Conservation (phyloP, 257 asterid species). For the Nicotiana otophora region DNA sequence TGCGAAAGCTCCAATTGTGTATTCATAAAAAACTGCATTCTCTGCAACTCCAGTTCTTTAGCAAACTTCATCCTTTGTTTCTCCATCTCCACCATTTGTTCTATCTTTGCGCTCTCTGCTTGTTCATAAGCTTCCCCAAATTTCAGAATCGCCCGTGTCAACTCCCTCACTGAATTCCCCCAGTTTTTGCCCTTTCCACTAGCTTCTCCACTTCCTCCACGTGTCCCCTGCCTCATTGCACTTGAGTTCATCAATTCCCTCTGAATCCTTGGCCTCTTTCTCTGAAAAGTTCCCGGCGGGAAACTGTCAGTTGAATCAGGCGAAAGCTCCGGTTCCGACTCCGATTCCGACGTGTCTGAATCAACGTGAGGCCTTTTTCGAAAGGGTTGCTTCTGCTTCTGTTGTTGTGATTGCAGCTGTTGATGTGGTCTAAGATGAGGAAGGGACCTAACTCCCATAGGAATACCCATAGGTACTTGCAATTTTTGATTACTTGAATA, state of each 20-base stretch:
- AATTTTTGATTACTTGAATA: not conserved
- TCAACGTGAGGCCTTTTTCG: slow-evolving; percentile 35
- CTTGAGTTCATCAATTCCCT: slow-evolving; percentile 11
- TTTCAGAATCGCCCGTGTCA: slow-evolving; percentile 56
- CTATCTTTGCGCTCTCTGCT: slow-evolving; percentile 67
- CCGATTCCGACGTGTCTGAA: slow-evolving; percentile 40
- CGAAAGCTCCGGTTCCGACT: slow-evolving; percentile 50
- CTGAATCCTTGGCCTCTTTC: slow-evolving; percentile 40
- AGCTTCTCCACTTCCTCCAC: slow-evolving; percentile 16
- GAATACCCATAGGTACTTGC: slow-evolving; percentile 40
- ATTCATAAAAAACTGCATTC: slow-evolving; percentile 82
- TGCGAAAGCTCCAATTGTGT: slow-evolving; percentile 74
- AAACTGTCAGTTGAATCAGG: slow-evolving; percentile 54
- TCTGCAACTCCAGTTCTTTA: slow-evolving; percentile 87
- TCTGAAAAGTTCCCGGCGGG: slow-evolving; percentile 42
- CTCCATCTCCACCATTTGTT: slow-evolving; percentile 87
- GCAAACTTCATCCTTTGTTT: slow-evolving; percentile 90
- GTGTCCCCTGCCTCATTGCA: not conserved
- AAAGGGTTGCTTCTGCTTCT: slow-evolving; percentile 19
- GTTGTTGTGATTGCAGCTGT: slow-evolving; percentile 6
- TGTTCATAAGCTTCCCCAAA: slow-evolving; percentile 84
- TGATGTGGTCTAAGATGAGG: slow-evolving; percentile 22
- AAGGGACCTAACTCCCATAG: slow-evolving; percentile 33
- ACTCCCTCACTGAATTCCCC: slow-evolving; percentile 53
- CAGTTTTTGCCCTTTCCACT: slow-evolving; percentile 32